phyloP scores from a whole-genome alignment of 2,329 filamentous ascomycete species.

The Penicillium sp. region DNA sequence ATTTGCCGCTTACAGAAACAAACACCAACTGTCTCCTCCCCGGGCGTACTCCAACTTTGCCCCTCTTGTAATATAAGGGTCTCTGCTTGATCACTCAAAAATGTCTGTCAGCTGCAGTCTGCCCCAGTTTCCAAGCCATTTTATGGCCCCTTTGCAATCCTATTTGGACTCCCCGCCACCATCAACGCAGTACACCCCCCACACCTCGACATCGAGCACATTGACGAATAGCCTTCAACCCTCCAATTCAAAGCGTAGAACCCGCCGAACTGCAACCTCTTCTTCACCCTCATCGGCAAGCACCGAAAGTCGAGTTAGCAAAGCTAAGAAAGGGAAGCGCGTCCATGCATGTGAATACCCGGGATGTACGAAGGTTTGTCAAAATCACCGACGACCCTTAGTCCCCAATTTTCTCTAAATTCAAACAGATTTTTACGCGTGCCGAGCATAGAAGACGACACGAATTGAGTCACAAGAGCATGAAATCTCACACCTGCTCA shows the following conservation, averaged over 20 bases:
- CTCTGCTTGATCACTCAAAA: background rate
- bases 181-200: constrained; percentile 2
- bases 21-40: no score
- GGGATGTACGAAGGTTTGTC: constrained; percentile 54
- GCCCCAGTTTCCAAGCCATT: constrained; percentile 8
- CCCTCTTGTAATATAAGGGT: background rate
- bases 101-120: constrained; percentile 15
- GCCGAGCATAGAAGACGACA: constrained; percentile 56
- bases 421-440: constrained; percentile 53
- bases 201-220: background rate
- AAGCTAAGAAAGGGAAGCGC: constrained; percentile 59
- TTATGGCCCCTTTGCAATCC: background rate
- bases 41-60: background rate
- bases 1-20: background rate
- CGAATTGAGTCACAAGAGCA: constrained; percentile 56
- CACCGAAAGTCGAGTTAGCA: constrained; percentile 51
- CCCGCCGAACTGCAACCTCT: background rate
- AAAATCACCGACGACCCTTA: background rate
- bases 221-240: background rate
- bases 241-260: background rate
- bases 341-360: constrained; percentile 56
- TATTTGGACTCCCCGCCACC: background rate
- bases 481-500: constrained; percentile 50
- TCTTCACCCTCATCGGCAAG: background rate
- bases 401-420: background rate